Evolutionary conservation across 129 eudicot genomes (phyloP).

Genomic region (Helianthus tuberosus): DNA sequence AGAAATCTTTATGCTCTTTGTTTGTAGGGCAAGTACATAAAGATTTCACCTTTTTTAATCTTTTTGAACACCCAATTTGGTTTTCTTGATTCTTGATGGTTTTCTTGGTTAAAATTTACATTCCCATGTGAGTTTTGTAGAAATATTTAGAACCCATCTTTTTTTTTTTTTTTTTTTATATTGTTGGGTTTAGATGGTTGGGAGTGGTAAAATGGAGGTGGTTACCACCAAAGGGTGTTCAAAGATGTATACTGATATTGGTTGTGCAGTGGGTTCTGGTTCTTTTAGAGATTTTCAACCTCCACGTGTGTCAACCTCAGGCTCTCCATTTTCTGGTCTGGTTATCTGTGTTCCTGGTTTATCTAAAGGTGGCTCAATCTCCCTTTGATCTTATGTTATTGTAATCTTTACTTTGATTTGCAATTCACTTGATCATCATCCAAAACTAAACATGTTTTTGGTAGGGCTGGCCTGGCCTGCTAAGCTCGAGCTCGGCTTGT

Average conservation of each 20-base stretch:
- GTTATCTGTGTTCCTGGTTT: conserved; percentile 89
- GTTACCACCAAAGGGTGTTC: conserved; percentile 70
- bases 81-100: conserved; percentile 18
- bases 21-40: conserved; percentile 11
- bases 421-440: no score
- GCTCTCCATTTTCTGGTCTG: conserved; percentile 72
- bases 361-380: conserved; percentile 62
- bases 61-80: conserved; percentile 14
- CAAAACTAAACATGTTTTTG: neutral
- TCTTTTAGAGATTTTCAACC: conserved; percentile 47
- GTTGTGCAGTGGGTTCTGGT: conserved; percentile 37
- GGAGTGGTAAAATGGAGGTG: conserved; percentile 64
- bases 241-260: conserved; percentile 54
- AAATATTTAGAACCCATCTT: conserved; percentile 17
- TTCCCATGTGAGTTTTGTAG: conserved; percentile 3
- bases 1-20: conserved; percentile 20
- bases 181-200: conserved; percentile 28
- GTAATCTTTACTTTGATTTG: neutral
- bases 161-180: neutral
- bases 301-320: conserved; percentile 40
- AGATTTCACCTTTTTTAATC: conserved; percentile 27
- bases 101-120: neutral
- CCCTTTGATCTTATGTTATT: neutral
- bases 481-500: no score
- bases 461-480: neutral